Percentiles rank a stretch among this genome's conserved stretches.
Evolutionary conservation across 768 basidiomycete species (phyloP).

Genomic region (Naganishia vaughanmartiniae): DNA sequence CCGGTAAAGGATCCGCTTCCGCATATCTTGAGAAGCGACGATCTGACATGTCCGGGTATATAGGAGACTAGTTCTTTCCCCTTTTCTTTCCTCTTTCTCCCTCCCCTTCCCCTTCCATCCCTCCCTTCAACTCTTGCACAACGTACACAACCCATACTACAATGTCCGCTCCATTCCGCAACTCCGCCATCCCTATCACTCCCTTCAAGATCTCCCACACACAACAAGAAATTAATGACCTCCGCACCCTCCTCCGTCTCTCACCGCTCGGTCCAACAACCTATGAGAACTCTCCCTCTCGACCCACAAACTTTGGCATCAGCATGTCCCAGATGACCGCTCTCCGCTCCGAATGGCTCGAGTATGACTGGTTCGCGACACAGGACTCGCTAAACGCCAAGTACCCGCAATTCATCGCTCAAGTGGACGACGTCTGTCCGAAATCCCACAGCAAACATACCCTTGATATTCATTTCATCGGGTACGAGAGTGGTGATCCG

Average conservation of each 20-base stretch:
- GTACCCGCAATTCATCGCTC: slow-evolving; percentile 27
- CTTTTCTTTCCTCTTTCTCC: no score
- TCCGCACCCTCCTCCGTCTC: slow-evolving; percentile 29
- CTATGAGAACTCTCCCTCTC: slow-evolving; percentile 20
- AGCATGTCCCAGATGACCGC: slow-evolving; percentile 11
- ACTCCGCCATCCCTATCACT: slow-evolving; percentile 15
- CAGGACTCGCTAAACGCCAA: slow-evolving; percentile 20
- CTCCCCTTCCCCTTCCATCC: background rate
- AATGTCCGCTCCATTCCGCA: slow-evolving; percentile 6
- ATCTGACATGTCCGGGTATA: no score
- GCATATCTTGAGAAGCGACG: no score
- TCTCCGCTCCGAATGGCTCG: slow-evolving; percentile 22
- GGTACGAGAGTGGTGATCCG: background rate
- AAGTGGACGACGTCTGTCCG: slow-evolving; percentile 5
- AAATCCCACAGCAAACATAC: background rate
- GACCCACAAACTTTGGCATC: slow-evolving; percentile 13
- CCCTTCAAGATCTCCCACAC: slow-evolving; percentile 33
- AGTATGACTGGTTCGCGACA: slow-evolving; percentile 17
- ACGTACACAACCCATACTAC: background rate
- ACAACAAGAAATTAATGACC: slow-evolving; percentile 22
- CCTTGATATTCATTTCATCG: slow-evolving; percentile 27
- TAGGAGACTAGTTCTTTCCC: no score
- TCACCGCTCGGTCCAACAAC: slow-evolving; percentile 24
- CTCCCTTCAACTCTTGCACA: background rate
- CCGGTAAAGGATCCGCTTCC: no score